A percentile compares a stretch with the other conserved stretches of the same genome.
These are phyloP conservation scores for Moricandia arvensis DNA, from an alignment of 345 rosid genomes.

Conservation along the genomic window DNA sequence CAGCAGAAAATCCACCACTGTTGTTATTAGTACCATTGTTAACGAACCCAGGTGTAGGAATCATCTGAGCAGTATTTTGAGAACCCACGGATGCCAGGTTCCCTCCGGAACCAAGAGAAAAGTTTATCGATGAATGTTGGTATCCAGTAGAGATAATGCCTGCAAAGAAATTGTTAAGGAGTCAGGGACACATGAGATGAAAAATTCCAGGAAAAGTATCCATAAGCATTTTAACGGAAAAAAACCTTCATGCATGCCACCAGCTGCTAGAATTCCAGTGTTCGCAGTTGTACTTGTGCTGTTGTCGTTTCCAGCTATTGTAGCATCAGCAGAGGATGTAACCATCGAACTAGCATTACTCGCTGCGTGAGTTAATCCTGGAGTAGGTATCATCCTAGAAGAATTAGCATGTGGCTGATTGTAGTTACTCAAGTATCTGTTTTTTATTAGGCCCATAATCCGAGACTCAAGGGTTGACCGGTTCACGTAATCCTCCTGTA, in stretches of 20 bases:
- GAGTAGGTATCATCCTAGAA: slow-evolving; percentile 85
- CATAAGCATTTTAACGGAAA: slow-evolving; percentile 49
- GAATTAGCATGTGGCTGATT: slow-evolving; percentile 61
- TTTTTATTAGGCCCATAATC: slow-evolving; percentile 48
- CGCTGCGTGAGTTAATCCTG: slow-evolving; percentile 67
- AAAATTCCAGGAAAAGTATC: slow-evolving; percentile 14
- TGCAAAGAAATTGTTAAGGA: slow-evolving; percentile 38
- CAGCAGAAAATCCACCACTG: slow-evolving; percentile 66
- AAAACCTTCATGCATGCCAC: slow-evolving; percentile 55
- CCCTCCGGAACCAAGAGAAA: slow-evolving; percentile 69
- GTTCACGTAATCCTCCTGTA: slow-evolving; percentile 85
- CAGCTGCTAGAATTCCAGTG: slow-evolving; percentile 51
- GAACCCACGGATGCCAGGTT: slow-evolving; percentile 62
- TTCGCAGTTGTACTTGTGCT: slow-evolving; percentile 48
- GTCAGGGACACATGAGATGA: slow-evolving; percentile 18
- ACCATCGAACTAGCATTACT: slow-evolving; percentile 51
- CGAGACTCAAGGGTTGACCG: slow-evolving; percentile 68
- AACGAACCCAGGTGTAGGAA: slow-evolving; percentile 91
- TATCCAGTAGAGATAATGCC: slow-evolving; percentile 66
- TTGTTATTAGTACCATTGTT: slow-evolving; percentile 38
- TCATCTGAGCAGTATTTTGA: slow-evolving; percentile 74
- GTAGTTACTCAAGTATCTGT: slow-evolving; percentile 37
- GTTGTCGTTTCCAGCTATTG: slow-evolving; percentile 52
- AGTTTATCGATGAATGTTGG: slow-evolving; percentile 63
- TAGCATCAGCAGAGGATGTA: slow-evolving; percentile 59